Evolutionary conservation across 495 filamentous ascomycete species (phyloP).

Genomic region (Penicillium mononematosum): DNA sequence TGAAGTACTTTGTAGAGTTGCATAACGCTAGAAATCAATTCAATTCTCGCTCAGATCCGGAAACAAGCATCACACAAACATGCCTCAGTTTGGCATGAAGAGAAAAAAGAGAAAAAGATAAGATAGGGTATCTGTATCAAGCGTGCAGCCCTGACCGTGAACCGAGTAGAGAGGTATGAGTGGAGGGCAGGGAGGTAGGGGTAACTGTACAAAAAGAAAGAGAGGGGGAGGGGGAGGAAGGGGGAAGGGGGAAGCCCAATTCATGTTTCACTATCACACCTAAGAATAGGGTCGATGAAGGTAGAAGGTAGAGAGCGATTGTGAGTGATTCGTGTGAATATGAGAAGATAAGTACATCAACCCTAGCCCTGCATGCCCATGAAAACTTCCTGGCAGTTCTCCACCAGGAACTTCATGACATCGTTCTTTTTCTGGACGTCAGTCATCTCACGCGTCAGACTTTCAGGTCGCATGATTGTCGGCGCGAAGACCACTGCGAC

Average conservation of each 20-base stretch:
- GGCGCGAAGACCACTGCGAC: constrained; percentile 97
- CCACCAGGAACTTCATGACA: constrained; percentile 86
- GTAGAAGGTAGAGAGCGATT: constrained; percentile 14
- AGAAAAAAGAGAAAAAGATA: constrained; percentile 4
- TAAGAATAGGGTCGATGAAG: constrained; percentile 42
- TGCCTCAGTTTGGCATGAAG: not conserved
- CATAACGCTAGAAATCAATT: constrained; percentile 23
- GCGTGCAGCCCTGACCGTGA: constrained; percentile 29
- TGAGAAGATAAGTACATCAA: not conserved
- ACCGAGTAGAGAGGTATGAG: constrained; percentile 13
- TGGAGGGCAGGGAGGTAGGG: constrained; percentile 11
- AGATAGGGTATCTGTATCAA: constrained; percentile 32
- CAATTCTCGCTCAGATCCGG: constrained; percentile 22
- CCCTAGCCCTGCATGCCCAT: constrained; percentile 40
- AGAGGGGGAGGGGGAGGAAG: not conserved
- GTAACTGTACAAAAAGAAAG: constrained; percentile 24
- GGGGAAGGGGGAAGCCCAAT: not conserved
- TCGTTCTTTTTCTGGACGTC: constrained; percentile 92
- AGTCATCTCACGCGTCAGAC: constrained; percentile 88
- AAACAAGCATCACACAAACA: constrained; percentile 9
- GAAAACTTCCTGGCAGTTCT: constrained; percentile 80
- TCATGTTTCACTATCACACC: constrained; percentile 12
- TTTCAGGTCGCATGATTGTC: constrained; percentile 89
- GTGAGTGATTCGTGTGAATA: not conserved
- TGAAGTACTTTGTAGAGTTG: constrained; percentile 14